Conservation (phyloP, 139 green algal genomes). For the Closterium sp. region DNA sequence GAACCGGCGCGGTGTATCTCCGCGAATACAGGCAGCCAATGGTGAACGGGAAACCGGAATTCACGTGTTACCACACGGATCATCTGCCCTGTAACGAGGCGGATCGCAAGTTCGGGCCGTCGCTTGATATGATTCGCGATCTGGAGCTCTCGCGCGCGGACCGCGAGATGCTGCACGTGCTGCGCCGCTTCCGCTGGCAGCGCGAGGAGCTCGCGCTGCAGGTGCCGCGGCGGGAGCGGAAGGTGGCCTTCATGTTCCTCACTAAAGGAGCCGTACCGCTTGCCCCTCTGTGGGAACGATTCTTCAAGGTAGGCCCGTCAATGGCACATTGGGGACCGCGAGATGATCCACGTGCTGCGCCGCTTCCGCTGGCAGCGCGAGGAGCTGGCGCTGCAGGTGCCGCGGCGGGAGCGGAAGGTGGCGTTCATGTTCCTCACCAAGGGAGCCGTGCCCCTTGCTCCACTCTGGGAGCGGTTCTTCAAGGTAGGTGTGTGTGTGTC, state of each 20-base stretch:
- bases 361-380: no score
- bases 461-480: background rate
- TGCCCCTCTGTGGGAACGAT: background rate
- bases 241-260: background rate
- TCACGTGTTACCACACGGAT: background rate
- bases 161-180: background rate
- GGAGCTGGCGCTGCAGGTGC: no score
- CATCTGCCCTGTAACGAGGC: background rate
- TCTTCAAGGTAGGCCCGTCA: conserved; percentile 1
- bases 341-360: no score
- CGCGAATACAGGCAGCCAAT: background rate
- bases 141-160: background rate
- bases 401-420: background rate
- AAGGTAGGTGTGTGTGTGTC: no score
- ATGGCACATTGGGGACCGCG: no score
- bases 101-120: background rate
- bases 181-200: background rate
- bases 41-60: background rate
- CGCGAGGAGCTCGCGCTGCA: conserved; percentile 7
- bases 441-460: background rate
- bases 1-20: background rate
- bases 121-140: background rate
- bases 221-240: background rate
- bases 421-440: background rate
- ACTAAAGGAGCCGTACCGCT: background rate